Base-by-base conservation (phyloP, 2,329 filamentous ascomycete genomes). In the Aspergillus brasiliensis region DNA sequence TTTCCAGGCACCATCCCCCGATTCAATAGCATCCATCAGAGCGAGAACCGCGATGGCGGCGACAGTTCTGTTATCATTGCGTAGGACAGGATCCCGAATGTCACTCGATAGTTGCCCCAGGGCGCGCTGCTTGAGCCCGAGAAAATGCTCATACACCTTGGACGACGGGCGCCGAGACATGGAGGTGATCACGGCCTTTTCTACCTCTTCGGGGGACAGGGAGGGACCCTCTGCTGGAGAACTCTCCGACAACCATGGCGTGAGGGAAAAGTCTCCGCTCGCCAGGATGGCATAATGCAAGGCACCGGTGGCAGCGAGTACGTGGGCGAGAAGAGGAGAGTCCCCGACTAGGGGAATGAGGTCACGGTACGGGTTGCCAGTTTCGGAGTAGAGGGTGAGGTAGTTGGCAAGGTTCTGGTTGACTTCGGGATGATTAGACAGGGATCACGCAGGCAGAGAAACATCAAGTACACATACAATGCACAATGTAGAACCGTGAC, bases 1-100 rank as follows among this genome's bases (percentile, higher is more conserved):
- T 63, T 77, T 82, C 81, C 82, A 84, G 34, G 81, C 77, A 10
- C 80, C 81, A 51, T 75, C 77, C 13, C 82, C 82, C 0, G 81
- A 83, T 61, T 82, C 80, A 5, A 83, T 75, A 5, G 82, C 71
- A 57, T 82, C 81, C 60, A 82, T 77, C 19, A 82, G 77, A 58
- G 82, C 78, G 58, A 83, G 78, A 5, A 83, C 71, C 19, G 83
- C 72, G 25, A 83, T 81, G 0, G 79, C 76, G 15, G 78, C 79
- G 51, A 83, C 60, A 2, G 73, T 76, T 28, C 78, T 73, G 17
- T 82, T 69, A 47, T 82, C 79, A 5, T 77, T 77, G 47, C 70
- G 65, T 60, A 64, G 64, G 38, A 65, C 52, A 1, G 72, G 68
- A 57, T 74, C 68, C 4, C 55, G 51, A 8, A 78, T 64, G 27